Evolutionary conservation across 371 early-diverging fungal species (phyloP).

Genomic region (Blakeslea trispora): DNA sequence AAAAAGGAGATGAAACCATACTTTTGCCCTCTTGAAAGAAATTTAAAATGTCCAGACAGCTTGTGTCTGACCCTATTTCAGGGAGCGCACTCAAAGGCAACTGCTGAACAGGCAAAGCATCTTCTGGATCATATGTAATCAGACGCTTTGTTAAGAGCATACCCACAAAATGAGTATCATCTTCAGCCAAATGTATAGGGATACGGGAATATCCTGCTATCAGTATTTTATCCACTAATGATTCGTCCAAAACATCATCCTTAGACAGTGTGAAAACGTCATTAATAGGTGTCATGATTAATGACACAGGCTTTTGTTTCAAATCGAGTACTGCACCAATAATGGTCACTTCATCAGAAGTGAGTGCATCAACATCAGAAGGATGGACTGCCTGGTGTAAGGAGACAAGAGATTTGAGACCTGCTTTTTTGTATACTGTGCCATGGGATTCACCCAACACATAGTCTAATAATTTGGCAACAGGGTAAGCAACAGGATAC

Average conservation of each 20-base stretch:
- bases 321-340: slow-evolving; percentile 91
- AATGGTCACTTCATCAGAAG: slow-evolving; percentile 90
- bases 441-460: slow-evolving; percentile 82
- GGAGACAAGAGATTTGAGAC: slow-evolving; percentile 90
- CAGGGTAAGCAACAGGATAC: slow-evolving; percentile 81
- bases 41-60: slow-evolving; percentile 88
- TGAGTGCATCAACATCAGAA: slow-evolving; percentile 80
- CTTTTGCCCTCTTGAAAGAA: slow-evolving; percentile 93
- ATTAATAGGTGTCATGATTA: slow-evolving; percentile 86
- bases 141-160: slow-evolving; percentile 88
- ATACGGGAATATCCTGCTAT: slow-evolving; percentile 88
- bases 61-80: slow-evolving; percentile 69
- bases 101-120: slow-evolving; percentile 68
- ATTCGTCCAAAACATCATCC: slow-evolving; percentile 67
- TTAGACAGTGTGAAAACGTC: slow-evolving; percentile 83
- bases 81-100: slow-evolving; percentile 75
- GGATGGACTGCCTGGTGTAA: slow-evolving; percentile 72
- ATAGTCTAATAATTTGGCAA: slow-evolving; percentile 73
- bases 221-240: slow-evolving; percentile 70
- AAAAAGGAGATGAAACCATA: slow-evolving; percentile 40
- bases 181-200: slow-evolving; percentile 73
- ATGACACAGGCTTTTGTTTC: slow-evolving; percentile 78
- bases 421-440: slow-evolving; percentile 79
- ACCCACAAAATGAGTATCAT: slow-evolving; percentile 78
- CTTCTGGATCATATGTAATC: slow-evolving; percentile 84